Conservation (phyloP, 495 filamentous ascomycete genomes). For the Xylaria nigripes region DNA sequence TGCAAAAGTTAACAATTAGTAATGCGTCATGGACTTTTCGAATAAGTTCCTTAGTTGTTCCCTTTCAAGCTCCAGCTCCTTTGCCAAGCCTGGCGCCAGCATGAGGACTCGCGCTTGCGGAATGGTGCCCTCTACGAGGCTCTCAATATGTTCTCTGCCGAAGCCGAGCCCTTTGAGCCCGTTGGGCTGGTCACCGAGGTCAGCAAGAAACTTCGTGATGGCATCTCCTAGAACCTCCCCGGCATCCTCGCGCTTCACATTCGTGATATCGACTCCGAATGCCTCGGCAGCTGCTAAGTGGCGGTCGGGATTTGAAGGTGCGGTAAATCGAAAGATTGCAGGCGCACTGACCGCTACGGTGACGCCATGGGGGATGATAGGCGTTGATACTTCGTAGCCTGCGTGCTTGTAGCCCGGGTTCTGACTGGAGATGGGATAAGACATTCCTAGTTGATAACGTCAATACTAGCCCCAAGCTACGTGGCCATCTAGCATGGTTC, state of each 20-base stretch:
- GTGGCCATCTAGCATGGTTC: neutral
- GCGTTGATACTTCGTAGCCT: slow-evolving; percentile 64
- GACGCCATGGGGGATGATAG: slow-evolving; percentile 94
- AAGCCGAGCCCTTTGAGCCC: slow-evolving; percentile 84
- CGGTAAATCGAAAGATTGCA: slow-evolving; percentile 90
- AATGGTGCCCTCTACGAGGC: slow-evolving; percentile 84
- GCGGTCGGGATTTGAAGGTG: slow-evolving; percentile 78
- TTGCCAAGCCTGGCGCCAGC: slow-evolving; percentile 75
- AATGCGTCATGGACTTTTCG: slow-evolving; percentile 28
- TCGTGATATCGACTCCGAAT: slow-evolving; percentile 82
- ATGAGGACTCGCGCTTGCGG: slow-evolving; percentile 85
- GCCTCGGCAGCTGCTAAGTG: slow-evolving; percentile 82
- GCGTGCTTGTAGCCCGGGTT: slow-evolving; percentile 83
- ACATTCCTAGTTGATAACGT: slow-evolving; percentile 53
- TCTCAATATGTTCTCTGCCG: slow-evolving; percentile 60
- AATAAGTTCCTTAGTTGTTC: slow-evolving; percentile 44
- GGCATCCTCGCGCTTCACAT: slow-evolving; percentile 77
- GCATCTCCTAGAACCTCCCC: slow-evolving; percentile 82
- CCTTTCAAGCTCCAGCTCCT: slow-evolving; percentile 56
- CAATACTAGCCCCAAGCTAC: neutral
- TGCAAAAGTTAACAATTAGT: neutral
- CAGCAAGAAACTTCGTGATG: slow-evolving; percentile 65
- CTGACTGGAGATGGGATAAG: slow-evolving; percentile 87
- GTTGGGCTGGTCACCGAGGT: slow-evolving; percentile 81
- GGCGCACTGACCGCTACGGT: slow-evolving; percentile 91